These are phyloP conservation scores for Candida dajiaensis DNA, from an alignment of 805 yeast species.

Conservation along the genomic window DNA sequence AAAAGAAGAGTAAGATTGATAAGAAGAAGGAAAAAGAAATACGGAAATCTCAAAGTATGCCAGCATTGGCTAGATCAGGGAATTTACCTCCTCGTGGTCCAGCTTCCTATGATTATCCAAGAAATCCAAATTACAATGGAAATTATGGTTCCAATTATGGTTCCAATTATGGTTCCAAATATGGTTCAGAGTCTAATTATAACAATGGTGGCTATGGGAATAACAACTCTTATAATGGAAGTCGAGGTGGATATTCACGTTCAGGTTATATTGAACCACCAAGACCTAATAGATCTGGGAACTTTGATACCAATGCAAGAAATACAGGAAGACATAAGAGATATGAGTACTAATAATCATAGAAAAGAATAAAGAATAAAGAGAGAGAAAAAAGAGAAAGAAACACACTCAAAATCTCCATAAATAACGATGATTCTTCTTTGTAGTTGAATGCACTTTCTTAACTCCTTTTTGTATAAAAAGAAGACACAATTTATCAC, in stretches of 20 bases:
- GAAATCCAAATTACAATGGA: conserved; percentile 2
- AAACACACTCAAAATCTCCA: too few relatives aligned
- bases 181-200: too few relatives aligned
- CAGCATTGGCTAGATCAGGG: conserved; percentile 9
- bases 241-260: conserved; percentile 5
- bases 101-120: conserved; percentile 11
- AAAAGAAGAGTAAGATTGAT: conserved; percentile 12
- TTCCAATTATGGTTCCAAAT: background rate
- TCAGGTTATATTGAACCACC: conserved; percentile 12
- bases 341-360: background rate
- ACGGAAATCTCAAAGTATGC: conserved; percentile 19
- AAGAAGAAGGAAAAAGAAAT: conserved; percentile 6
- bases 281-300: conserved; percentile 8
- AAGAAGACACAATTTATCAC: too few relatives aligned
- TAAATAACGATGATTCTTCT: too few relatives aligned
- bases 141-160: background rate
- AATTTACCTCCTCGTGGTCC: conserved; percentile 10
- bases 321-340: background rate
- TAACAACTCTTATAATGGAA: background rate
- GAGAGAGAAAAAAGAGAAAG: too few relatives aligned
- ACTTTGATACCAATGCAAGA: background rate
- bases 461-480: too few relatives aligned
- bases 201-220: background rate
- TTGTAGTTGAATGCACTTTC: too few relatives aligned
- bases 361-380: too few relatives aligned